These are phyloP conservation scores for Globisporangium ultimum DNA, from an alignment of 352 stramenopile species.

Conservation along the genomic window DNA sequence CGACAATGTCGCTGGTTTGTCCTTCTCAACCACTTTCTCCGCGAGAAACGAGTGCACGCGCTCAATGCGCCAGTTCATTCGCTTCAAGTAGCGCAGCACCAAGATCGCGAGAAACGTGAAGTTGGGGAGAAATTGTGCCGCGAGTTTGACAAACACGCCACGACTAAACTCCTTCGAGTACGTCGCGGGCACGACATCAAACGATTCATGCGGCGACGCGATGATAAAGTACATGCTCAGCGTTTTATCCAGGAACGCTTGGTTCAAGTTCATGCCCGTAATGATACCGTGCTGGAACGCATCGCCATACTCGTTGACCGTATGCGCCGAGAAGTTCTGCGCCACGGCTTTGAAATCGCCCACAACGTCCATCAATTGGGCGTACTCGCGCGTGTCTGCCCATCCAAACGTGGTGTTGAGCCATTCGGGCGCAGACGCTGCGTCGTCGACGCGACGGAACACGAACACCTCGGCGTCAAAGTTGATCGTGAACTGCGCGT, in stretches of 20 bases:
- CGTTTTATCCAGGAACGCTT: conserved; percentile 56
- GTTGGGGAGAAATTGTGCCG: conserved; percentile 45
- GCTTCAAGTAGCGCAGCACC: conserved; percentile 57
- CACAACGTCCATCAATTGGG: conserved; percentile 53
- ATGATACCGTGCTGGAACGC: conserved; percentile 50
- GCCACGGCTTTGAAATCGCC: conserved; percentile 63
- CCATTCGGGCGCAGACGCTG: conserved; percentile 56
- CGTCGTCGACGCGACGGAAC: conserved; percentile 60
- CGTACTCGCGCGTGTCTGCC: conserved; percentile 58
- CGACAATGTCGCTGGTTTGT: background rate
- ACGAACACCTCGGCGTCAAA: conserved; percentile 73
- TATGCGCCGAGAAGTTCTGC: conserved; percentile 52
- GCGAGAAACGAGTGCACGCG: conserved; percentile 74
- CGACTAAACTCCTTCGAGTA: conserved; percentile 84
- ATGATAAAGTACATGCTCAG: conserved; percentile 86
- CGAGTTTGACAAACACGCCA: conserved; percentile 50
- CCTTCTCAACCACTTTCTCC: conserved; percentile 40
- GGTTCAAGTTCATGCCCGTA: conserved; percentile 53
- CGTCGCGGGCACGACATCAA: conserved; percentile 45
- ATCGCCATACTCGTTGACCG: conserved; percentile 77
- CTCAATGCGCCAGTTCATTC: conserved; percentile 82
- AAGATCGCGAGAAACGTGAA: conserved; percentile 47
- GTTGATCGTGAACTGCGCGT: conserved; percentile 71
- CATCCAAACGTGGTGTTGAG: conserved; percentile 59
- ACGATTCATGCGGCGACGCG: conserved; percentile 51